Conservation (phyloP, 768 basidiomycete genomes). For the Lactarius akahatsu region DNA sequence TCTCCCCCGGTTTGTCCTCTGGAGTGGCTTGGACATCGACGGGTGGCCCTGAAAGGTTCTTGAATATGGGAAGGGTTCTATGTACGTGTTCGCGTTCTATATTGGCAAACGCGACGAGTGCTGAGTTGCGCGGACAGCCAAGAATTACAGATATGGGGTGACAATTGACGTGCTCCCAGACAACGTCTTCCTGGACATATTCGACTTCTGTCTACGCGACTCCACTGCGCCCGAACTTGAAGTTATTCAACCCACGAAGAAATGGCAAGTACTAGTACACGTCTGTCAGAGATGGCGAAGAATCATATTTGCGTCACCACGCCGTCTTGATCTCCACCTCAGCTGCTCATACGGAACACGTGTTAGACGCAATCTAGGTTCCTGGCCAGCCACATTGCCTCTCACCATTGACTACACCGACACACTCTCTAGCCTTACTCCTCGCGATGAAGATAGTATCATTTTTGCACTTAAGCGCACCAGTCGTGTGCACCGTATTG, state of each 20-base stretch:
- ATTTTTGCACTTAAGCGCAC: not conserved
- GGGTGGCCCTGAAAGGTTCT: not conserved
- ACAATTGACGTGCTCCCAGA: not conserved
- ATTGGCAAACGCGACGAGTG: not conserved
- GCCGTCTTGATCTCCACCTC: not conserved
- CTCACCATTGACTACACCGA: not conserved
- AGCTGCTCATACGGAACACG: not conserved
- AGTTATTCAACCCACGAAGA: not conserved
- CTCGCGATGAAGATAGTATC: not conserved
- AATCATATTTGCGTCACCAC: not conserved
- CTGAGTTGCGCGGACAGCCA: not conserved
- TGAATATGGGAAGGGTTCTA: not conserved
- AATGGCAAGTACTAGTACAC: not conserved
- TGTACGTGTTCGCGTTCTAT: not conserved
- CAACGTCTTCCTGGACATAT: not conserved
- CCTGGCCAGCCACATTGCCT: not conserved
- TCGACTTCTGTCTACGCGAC: not conserved
- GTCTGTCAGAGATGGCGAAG: not conserved
- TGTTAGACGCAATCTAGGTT: not conserved
- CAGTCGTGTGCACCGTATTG: not conserved
- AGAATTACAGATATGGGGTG: not conserved
- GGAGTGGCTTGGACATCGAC: not conserved
- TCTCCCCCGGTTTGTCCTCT: too few species aligned
- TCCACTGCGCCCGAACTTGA: too few species aligned
- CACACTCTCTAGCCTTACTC: not conserved